Conservation (phyloP, 192 early-diverging fungal genomes). For the Geranomyces michiganensis region DNA sequence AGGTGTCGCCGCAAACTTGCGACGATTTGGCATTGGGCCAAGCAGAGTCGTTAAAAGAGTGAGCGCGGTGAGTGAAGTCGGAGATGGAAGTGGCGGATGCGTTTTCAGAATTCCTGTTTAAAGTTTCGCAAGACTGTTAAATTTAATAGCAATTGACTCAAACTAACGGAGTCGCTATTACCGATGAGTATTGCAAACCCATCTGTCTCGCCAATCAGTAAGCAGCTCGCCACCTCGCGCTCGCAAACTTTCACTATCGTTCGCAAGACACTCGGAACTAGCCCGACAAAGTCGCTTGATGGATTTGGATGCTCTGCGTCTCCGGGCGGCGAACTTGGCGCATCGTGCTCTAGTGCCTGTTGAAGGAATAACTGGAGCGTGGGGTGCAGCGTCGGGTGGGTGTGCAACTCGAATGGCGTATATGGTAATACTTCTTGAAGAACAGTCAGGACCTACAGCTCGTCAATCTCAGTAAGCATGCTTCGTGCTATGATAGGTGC, state of each 20-base stretch:
- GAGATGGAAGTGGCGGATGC: slow-evolving; percentile 31
- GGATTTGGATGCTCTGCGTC: slow-evolving; percentile 16
- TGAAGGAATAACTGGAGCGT: slow-evolving; percentile 36
- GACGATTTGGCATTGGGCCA: slow-evolving; percentile 7
- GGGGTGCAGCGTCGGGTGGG: slow-evolving; percentile 24
- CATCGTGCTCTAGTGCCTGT: slow-evolving; percentile 23
- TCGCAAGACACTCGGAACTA: slow-evolving; percentile 39
- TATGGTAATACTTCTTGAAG: slow-evolving; percentile 35
- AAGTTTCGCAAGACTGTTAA: neutral
- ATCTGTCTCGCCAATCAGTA: slow-evolving; percentile 32
- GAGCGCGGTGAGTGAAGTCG: slow-evolving; percentile 35
- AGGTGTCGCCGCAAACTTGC: slow-evolving; percentile 5
- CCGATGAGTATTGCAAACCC: slow-evolving; percentile 42
- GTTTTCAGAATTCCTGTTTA: slow-evolving; percentile 21
- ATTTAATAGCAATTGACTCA: neutral
- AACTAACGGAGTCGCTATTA: slow-evolving; percentile 5
- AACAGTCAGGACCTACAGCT: slow-evolving; percentile 29
- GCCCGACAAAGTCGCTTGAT: slow-evolving; percentile 27
- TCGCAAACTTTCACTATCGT: slow-evolving; percentile 34
- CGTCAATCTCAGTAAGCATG: neutral
- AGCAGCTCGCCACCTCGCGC: slow-evolving; percentile 29
- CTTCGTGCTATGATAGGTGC: neutral
- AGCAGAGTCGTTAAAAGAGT: slow-evolving; percentile 48
- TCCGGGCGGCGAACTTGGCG: neutral
- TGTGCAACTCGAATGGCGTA: slow-evolving; percentile 31